Conservation (phyloP, 2,329 filamentous ascomycete species). For the Aspergillus tanneri region DNA sequence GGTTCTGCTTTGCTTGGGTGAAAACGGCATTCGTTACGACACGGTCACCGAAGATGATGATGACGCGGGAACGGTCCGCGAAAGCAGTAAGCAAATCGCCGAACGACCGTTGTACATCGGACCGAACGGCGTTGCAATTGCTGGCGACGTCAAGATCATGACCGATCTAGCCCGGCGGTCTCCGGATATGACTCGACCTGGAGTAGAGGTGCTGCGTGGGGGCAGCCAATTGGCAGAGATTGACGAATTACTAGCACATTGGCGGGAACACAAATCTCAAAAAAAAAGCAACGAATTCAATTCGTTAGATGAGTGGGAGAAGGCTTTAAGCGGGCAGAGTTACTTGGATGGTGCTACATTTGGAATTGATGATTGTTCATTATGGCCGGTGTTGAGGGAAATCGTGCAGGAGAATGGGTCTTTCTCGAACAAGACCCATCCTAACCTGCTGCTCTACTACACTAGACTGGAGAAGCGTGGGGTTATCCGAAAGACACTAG, state of each 20-base stretch:
- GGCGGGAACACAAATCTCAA: slow-evolving; percentile 27
- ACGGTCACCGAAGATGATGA: too few relatives aligned
- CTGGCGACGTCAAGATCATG: slow-evolving; percentile 36
- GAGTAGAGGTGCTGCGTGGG: slow-evolving; percentile 29
- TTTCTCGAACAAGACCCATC: slow-evolving; percentile 29
- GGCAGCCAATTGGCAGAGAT: slow-evolving; percentile 30
- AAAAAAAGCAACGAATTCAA: slow-evolving; percentile 12
- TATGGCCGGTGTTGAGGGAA: slow-evolving; percentile 45
- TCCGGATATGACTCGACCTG: slow-evolving; percentile 24
- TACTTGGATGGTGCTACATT: slow-evolving; percentile 40
- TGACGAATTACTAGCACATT: slow-evolving; percentile 29
- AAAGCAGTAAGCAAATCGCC: not conserved
- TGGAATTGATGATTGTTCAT: slow-evolving; percentile 44
- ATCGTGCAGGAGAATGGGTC: slow-evolving; percentile 30
- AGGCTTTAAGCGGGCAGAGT: slow-evolving; percentile 27
- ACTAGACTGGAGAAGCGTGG: slow-evolving; percentile 39
- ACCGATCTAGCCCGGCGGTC: slow-evolving; percentile 28
- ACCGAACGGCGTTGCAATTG: slow-evolving; percentile 27
- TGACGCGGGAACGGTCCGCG: not conserved
- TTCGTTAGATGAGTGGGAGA: slow-evolving; percentile 35
- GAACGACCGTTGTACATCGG: slow-evolving; percentile 30
- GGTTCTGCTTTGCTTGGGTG: slow-evolving; percentile 38
- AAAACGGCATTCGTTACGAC: slow-evolving; percentile 41
- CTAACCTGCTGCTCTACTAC: slow-evolving; percentile 39
- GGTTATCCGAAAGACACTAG: slow-evolving; percentile 36